Conservation (phyloP, 202 grass and related monocot genomes). For the Eragrostis tef region DNA sequence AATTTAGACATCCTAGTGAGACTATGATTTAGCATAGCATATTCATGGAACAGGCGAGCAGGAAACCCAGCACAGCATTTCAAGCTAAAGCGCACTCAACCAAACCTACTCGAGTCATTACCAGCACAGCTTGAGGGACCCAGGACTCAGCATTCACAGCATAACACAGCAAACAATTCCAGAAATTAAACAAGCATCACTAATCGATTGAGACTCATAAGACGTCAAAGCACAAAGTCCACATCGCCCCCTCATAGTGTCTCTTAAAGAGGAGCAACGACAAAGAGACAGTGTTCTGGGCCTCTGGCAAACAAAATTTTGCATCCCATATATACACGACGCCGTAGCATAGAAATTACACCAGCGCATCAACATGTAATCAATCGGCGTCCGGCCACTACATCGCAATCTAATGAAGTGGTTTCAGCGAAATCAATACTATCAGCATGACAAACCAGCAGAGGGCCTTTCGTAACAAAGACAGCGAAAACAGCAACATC, state of each 20-base stretch:
- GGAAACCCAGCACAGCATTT: not conserved
- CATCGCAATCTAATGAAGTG: not conserved
- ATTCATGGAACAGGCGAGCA: not conserved
- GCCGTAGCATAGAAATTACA: not conserved
- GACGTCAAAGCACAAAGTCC: not conserved
- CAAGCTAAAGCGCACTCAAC: not conserved
- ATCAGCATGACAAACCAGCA: not conserved
- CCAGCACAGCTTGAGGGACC: not conserved
- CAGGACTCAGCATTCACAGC: not conserved
- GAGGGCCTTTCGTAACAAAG: too few relatives aligned
- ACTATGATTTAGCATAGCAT: not conserved
- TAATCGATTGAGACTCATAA: not conserved
- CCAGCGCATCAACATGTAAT: not conserved
- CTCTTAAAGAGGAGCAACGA: not conserved
- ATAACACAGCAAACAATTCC: not conserved
- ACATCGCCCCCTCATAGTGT: not conserved
- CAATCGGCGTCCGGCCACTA: not conserved
- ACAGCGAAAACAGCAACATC: not conserved
- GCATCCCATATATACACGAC: not conserved
- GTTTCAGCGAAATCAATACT: not conserved
- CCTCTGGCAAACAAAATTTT: constrained; percentile 3
- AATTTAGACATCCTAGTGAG: not conserved
- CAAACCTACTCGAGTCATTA: constrained; percentile 1
- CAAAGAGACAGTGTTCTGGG: not conserved
- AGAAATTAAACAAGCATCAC: not conserved